These are phyloP conservation scores for Bretschneidera sinensis DNA, from an alignment of 345 rosid genomes.

Conservation along the genomic window DNA sequence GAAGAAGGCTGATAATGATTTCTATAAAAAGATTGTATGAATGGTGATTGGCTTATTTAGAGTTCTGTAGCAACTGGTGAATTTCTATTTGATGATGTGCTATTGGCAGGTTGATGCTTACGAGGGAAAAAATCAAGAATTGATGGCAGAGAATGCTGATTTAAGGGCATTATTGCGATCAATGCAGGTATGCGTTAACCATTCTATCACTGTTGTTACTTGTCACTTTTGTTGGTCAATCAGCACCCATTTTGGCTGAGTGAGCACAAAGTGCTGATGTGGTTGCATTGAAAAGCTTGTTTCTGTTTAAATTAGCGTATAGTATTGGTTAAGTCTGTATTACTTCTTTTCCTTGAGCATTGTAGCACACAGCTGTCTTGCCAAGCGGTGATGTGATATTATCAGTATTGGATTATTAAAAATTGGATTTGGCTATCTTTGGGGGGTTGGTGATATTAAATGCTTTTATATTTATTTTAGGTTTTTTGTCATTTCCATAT, in stretches of 20 bases:
- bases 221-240: neutral
- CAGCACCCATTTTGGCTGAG: neutral
- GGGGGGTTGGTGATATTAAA: no score
- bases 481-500: no score
- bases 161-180: constrained; percentile 84
- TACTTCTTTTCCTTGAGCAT: neutral
- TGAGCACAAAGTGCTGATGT: neutral
- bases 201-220: neutral
- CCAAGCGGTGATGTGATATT: neutral
- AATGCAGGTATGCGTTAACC: constrained; percentile 58
- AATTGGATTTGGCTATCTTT: no score
- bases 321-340: neutral
- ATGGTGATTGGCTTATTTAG: constrained; percentile 14
- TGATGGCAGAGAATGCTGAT: constrained; percentile 82
- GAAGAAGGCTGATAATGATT: constrained; percentile 90
- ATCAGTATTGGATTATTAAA: no score
- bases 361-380: neutral
- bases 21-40: constrained; percentile 86
- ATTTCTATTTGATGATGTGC: constrained; percentile 9
- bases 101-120: constrained; percentile 83
- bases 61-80: constrained; percentile 3
- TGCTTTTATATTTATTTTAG: no score
- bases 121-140: constrained; percentile 88
- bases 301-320: no score
- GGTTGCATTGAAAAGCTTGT: neutral